These are phyloP conservation scores for Mucuna pruriens DNA, from an alignment of 306 rosid species.

Conservation along the genomic window DNA sequence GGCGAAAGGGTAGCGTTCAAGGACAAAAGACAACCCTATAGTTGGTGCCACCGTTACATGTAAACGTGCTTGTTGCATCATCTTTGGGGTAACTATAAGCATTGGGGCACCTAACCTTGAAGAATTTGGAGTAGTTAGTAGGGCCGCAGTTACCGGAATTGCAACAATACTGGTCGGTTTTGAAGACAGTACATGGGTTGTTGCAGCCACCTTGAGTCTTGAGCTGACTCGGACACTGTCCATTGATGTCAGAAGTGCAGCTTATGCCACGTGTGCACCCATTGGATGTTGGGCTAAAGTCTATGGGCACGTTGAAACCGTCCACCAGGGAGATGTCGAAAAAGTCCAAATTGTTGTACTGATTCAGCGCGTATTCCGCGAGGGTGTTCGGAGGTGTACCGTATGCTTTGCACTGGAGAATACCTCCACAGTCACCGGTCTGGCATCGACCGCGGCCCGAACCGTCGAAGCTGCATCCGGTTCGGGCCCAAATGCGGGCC, in stretches of 20 bases:
- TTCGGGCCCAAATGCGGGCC: slow-evolving; percentile 76
- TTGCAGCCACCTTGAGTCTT: slow-evolving; percentile 54
- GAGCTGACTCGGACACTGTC: slow-evolving; percentile 48
- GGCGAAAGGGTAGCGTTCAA: neutral
- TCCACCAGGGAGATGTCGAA: slow-evolving; percentile 47
- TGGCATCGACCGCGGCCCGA: slow-evolving; percentile 51
- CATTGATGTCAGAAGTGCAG: slow-evolving; percentile 49
- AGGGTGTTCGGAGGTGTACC: slow-evolving; percentile 62
- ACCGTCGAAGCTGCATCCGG: slow-evolving; percentile 60
- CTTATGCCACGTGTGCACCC: slow-evolving; percentile 33
- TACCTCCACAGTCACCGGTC: slow-evolving; percentile 66
- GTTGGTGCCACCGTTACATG: slow-evolving; percentile 49
- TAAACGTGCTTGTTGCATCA: slow-evolving; percentile 46
- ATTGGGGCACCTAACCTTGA: slow-evolving; percentile 45
- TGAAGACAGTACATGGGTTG: slow-evolving; percentile 49
- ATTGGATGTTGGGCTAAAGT: slow-evolving; percentile 43
- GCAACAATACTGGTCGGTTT: slow-evolving; percentile 46
- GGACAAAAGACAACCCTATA: slow-evolving; percentile 50
- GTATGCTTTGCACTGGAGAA: slow-evolving; percentile 34
- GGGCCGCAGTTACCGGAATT: slow-evolving; percentile 41
- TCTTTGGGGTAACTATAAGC: slow-evolving; percentile 53
- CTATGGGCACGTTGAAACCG: slow-evolving; percentile 58
- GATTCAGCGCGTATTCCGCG: slow-evolving; percentile 55
- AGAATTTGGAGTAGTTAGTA: slow-evolving; percentile 44
- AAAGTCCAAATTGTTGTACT: slow-evolving; percentile 46